Base-by-base conservation (phyloP, 805 yeast species). In the Cyberlindnera petersonii region DNA sequence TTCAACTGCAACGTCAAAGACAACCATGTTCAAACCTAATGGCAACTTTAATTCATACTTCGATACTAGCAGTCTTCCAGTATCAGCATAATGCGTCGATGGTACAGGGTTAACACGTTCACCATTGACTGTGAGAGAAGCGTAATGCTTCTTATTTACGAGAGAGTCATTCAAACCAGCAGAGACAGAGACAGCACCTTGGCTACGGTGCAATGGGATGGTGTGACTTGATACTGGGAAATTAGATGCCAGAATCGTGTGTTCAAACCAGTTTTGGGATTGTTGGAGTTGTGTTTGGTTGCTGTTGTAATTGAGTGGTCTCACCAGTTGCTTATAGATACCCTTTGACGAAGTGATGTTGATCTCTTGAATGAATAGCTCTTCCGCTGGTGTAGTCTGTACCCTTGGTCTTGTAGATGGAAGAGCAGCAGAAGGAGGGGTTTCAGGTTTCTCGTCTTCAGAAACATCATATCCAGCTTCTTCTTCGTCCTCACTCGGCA, bases 31-130 rank as follows among this genome's bases (percentile, higher is more conserved):
- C 47, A 74, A 56, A 1, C 79, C 79, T 32, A 60, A 47, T 15
- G 71, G 68, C 24, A 74, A 54, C 44, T 68, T 72, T 39, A 72
- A 45, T 44, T 73, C 79, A 49, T 65, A 73, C 40, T 64, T 62
- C 15, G 56, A 65, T 42, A 44, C 43, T 46, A 55, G 43, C 46
- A 52, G 43, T 39, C 47, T 50, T 30, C 53, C 52, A 21, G 47
- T 39, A 38, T 58, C 61, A 2, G 58, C 60, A 44, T 68, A 69
- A n/a, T 60, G 59, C 26, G 66, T 58, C 2, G 70, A 62, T 21
- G 74, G 74, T 3, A 62, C 61, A 2, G 74, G 71, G 31, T 63
- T 65, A 16, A 71, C 58, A 14, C 56, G 54, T 45, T 73, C 78
- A 14, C 69, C 68, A 46, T 73, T 73, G 20, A 72, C 64, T 6